Evolutionary conservation across 257 asterid genomes (phyloP).

Genomic region (Fraxinus cuspidata): DNA sequence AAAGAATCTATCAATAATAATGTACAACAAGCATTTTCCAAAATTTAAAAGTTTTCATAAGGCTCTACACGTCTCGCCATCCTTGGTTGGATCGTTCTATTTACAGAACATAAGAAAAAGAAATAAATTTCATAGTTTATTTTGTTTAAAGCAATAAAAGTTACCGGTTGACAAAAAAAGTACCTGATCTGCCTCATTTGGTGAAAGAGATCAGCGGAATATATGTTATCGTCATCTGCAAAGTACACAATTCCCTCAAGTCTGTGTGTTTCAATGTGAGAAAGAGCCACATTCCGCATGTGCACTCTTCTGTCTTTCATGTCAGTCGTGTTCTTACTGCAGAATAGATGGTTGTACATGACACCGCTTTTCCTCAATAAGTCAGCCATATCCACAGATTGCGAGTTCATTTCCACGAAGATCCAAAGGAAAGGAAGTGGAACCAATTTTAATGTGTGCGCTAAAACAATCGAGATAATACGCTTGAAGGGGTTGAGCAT

Average conservation of each 20-base stretch:
- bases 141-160: not conserved
- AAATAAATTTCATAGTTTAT: not conserved
- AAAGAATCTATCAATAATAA: too few species aligned
- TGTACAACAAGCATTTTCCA: too few species aligned
- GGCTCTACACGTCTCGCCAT: not conserved
- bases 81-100: not conserved
- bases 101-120: conserved; percentile 1
- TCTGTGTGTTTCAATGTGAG: conserved; percentile 70
- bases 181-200: conserved; percentile 81
- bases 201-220: conserved; percentile 49
- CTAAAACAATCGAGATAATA: conserved; percentile 62
- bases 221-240: conserved; percentile 66
- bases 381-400: conserved; percentile 60
- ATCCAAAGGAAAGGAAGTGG: conserved; percentile 74
- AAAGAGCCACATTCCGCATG: conserved; percentile 63
- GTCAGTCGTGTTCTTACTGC: conserved; percentile 48
- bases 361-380: conserved; percentile 65
- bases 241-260: conserved; percentile 77
- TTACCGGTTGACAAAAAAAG: conserved; percentile 10
- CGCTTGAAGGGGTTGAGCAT: conserved; percentile 48
- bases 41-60: not conserved
- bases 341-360: conserved; percentile 67
- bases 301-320: conserved; percentile 39
- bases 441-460: conserved; percentile 53
- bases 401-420: conserved; percentile 70